Percentiles rank a stretch among this genome's conserved stretches.
phyloP scores from a whole-genome alignment of 768 basidiomycete genomes.

The Leccinum variicolor region DNA sequence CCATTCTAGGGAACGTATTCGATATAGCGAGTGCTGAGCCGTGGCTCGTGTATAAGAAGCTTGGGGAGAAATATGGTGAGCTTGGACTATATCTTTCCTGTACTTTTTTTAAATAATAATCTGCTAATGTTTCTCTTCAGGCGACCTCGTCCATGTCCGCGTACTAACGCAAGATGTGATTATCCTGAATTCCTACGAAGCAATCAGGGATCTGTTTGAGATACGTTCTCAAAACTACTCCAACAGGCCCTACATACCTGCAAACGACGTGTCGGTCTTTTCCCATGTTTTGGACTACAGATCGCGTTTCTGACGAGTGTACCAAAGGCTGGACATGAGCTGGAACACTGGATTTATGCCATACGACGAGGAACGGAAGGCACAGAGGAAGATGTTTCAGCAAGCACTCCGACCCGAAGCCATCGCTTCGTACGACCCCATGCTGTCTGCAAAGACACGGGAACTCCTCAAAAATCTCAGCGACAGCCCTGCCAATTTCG shows the following conservation, averaged over 20 bases:
- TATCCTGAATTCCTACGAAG: constrained; percentile 10
- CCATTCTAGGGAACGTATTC: constrained; percentile 8
- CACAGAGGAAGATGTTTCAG: neutral
- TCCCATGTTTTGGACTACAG: neutral
- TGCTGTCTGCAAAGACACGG: constrained; percentile 1
- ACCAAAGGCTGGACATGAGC: constrained; percentile 2
- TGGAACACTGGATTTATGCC: constrained; percentile 6
- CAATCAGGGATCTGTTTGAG: constrained; percentile 3
- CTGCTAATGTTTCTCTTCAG: neutral
- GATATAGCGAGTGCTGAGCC: constrained; percentile 5
- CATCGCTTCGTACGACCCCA: neutral
- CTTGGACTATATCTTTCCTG: neutral
- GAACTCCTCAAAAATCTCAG: constrained; percentile 3
- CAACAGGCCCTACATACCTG: constrained; percentile 3
- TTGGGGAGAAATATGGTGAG: constrained; percentile 7
- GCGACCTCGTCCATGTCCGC: constrained; percentile 7
- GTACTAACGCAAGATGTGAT: constrained; percentile 8
- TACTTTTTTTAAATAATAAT: neutral
- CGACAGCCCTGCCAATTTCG: constrained; percentile 1
- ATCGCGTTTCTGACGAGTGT: neutral
- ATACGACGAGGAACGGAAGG: constrained; percentile 5
- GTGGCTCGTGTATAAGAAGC: neutral
- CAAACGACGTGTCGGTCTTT: neutral
- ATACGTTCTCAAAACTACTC: constrained; percentile 7
- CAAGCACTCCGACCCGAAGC: constrained; percentile 3